Evolutionary conservation across 805 yeast genomes (phyloP).

Genomic region (Hanseniaspora nectarophila): DNA sequence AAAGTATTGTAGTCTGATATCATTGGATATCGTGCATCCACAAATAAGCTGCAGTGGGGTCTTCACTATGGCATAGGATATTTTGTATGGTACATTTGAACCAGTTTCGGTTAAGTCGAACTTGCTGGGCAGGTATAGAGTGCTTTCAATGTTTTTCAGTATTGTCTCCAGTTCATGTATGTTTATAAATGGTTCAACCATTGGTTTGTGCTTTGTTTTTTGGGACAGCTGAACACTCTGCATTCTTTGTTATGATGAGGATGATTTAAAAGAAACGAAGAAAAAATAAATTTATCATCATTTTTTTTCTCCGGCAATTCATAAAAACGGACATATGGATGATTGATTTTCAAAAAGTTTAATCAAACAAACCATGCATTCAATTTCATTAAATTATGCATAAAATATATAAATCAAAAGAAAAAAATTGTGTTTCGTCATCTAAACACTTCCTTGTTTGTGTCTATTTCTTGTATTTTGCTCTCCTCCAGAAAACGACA

Average conservation of each 20-base stretch:
- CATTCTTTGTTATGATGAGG: background rate
- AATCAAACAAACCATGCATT: no score
- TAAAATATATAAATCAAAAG: no score
- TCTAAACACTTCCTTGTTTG: background rate
- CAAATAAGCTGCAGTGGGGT: slow-evolving; percentile 25
- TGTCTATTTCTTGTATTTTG: background rate
- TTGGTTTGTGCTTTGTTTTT: background rate
- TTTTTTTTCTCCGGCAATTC: background rate
- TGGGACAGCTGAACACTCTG: no score
- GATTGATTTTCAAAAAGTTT: no score
- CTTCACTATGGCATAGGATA: slow-evolving; percentile 21
- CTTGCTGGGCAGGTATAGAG: slow-evolving; percentile 23
- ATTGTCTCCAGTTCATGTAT: slow-evolving; percentile 13
- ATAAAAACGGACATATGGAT: background rate
- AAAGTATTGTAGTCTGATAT: slow-evolving; percentile 1
- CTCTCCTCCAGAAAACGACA: background rate
- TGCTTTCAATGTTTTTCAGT: slow-evolving; percentile 22
- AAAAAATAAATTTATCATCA: background rate
- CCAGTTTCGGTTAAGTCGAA: slow-evolving; percentile 17
- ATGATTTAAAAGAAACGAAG: background rate
- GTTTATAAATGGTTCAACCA: background rate
- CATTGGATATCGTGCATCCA: slow-evolving; percentile 19
- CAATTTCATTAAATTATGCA: no score
- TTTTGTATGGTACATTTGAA: slow-evolving; percentile 17
- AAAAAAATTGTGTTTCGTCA: background rate